Base-by-base conservation (phyloP, 2,329 filamentous ascomycete species). In the Aspergillus ustus region DNA sequence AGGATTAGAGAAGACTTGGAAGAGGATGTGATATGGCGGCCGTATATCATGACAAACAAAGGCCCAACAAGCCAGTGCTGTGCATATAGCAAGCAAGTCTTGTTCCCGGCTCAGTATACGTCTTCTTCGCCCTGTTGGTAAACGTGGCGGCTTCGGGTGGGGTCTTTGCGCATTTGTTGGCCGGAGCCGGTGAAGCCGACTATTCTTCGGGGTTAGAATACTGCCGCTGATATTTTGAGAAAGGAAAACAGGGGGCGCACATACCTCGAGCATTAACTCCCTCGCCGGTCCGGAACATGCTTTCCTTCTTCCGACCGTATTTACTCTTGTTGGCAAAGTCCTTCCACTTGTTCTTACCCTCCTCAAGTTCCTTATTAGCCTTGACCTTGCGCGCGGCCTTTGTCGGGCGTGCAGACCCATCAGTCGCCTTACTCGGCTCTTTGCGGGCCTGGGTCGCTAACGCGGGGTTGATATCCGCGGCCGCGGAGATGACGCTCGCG, bases 121-220 rank as follows among this genome's bases (percentile, higher is more conserved):
- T 91, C 82, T 62, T 93, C 90, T 59, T 91, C 89, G 71, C 85
- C 88, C 69, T 89, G 84, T 77, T 94, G 88, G 77, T 96, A 96
- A 67, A 95, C 89, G 74, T 97, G 92, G 71, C 92, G 89, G 75
- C 86, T 90, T 72, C 93, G 86, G 64, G 89, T 88, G 52, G 88
- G 87, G 74, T 97, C 95, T 78, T 97, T 97, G 70, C 93, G 91
- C 95, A 98, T 98, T 67, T 90, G 85, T 78, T 97, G 92, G 62
- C 95, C 95, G 58, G 93, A 97, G 64, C 95, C 95, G 8, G 92
- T 97, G 73, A 99, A 97, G 37, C 95, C 95, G 73, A 99, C 95
- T 97, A 67, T 63, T 20, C n/a, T n/a, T 50, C 48, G 52, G 17
- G 76, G 74, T 66, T 46, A 63, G 62, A 20, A 44, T 44, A 28